A percentile compares a stretch with the other conserved stretches of the same genome.
Conservation (phyloP, 2,329 filamentous ascomycete species). For the Macrophomina tecta region DNA sequence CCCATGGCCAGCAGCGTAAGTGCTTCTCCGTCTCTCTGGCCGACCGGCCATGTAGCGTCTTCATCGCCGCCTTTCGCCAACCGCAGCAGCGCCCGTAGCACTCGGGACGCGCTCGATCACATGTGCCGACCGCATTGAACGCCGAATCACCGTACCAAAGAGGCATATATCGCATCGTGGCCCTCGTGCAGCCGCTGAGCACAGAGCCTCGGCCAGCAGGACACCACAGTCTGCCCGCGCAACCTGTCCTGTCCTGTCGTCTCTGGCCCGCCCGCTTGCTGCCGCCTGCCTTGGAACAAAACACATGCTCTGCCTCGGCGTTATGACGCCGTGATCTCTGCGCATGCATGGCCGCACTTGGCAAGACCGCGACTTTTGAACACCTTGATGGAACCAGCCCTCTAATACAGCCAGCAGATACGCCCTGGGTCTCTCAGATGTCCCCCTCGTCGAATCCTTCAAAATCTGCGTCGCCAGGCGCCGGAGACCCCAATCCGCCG, state of each 20-base stretch:
- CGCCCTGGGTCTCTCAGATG: constrained; percentile 51
- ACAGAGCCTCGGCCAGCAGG: constrained; percentile 22
- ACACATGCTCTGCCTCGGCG: constrained; percentile 25
- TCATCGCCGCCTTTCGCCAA: neutral
- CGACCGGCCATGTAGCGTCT: constrained; percentile 11
- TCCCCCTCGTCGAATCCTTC: constrained; percentile 41
- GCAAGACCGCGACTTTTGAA: constrained; percentile 35
- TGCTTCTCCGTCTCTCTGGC: neutral
- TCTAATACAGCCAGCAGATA: constrained; percentile 37
- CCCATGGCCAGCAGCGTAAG: constrained; percentile 9
- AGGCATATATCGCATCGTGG: constrained; percentile 19
- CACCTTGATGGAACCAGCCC: constrained; percentile 22
- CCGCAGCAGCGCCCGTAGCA: constrained; percentile 4
- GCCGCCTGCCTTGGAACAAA: constrained; percentile 7
- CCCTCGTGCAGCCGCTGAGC: constrained; percentile 20
- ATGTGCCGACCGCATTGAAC: constrained; percentile 20
- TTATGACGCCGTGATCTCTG: constrained; percentile 27
- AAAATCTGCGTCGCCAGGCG: constrained; percentile 45
- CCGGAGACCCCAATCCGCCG: constrained; percentile 61
- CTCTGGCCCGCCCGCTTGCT: neutral
- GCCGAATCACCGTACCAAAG: constrained; percentile 13
- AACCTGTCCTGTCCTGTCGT: constrained; percentile 21
- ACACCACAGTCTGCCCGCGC: constrained; percentile 6
- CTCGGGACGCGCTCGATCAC: constrained; percentile 13
- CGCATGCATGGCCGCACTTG: constrained; percentile 51